Evolutionary conservation across 2,329 filamentous ascomycete species (phyloP), one percentile per base, ranked within the genome.

Genomic region (Volutella citrinella): DNA sequence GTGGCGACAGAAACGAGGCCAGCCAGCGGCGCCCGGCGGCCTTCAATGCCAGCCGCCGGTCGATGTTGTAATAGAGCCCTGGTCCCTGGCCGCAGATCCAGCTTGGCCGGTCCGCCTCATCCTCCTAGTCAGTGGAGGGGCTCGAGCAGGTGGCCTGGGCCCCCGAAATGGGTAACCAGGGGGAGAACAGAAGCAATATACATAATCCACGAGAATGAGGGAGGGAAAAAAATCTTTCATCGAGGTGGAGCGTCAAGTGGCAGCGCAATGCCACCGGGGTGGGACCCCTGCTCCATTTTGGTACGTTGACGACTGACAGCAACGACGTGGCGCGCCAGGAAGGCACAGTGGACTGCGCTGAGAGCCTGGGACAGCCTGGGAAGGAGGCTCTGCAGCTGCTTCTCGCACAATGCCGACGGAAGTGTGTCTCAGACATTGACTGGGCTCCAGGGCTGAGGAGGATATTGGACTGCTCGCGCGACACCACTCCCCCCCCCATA

Each of bases 11-110:
- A n/a, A n/a, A n/a, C n/a, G n/a, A n/a, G n/a, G n/a, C n/a, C n/a
- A n/a, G n/a, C n/a, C n/a, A n/a, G n/a, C n/a, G n/a, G n/a, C n/a
- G n/a, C n/a, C n/a, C n/a, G n/a, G n/a, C n/a, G n/a, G n/a, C n/a
- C n/a, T n/a, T n/a, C n/a, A n/a, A n/a, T n/a, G n/a, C n/a, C n/a
- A n/a, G n/a, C n/a, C n/a, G n/a, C n/a, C n/a, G n/a, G n/a, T n/a
- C n/a, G n/a, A n/a, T n/a, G n/a, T n/a, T 29, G 27, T 36, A 19
- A 27, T 37, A 35, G 36, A 38, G 35, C 42, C 49, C 43, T 42
- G 41, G 39, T 49, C 46, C 51, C 38, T 49, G 51, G 45, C 45
- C 40, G 51, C 46, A 54, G 51, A 52, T 54, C 51, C 45, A 45
- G 38, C 41, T 44, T 35, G 26, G 38, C 37, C 40, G 37, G 30